Evolutionary conservation across 176 grass and related monocot genomes (phyloP).

Genomic region (Avena sativa): DNA sequence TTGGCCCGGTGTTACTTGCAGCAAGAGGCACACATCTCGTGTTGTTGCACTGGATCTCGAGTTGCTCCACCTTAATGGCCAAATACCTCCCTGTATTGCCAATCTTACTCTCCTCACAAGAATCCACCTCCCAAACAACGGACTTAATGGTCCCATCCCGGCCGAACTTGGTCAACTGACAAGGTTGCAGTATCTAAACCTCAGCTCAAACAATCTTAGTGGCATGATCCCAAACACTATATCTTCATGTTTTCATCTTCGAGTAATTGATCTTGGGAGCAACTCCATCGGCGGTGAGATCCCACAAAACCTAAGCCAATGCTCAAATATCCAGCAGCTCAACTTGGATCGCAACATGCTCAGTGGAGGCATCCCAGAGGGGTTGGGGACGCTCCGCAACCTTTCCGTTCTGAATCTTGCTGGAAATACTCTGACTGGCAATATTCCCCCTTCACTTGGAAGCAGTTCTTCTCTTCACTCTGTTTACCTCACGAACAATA

Average conservation of each 20-base stretch:
- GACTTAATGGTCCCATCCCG: no score
- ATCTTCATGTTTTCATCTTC: constrained; percentile 13
- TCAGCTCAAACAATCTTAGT: constrained; percentile 49
- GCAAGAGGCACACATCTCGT: constrained; percentile 18
- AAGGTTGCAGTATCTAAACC: constrained; percentile 41
- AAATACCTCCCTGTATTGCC: constrained; percentile 44
- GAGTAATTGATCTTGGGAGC: constrained; percentile 33
- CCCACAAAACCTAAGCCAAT: constrained; percentile 36
- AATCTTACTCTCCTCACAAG: constrained; percentile 45
- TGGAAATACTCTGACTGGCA: constrained; percentile 19
- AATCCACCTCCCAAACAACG: neutral
- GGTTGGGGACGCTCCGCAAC: constrained; percentile 22
- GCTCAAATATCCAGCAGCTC: constrained; percentile 22
- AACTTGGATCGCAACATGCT: neutral
- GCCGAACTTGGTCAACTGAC: constrained; percentile 29
- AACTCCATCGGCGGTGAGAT: constrained; percentile 41
- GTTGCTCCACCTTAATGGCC: constrained; percentile 2
- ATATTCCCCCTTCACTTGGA: constrained; percentile 33
- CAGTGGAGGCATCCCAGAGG: constrained; percentile 23
- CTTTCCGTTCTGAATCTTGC: constrained; percentile 34
- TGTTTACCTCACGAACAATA: constrained; percentile 45
- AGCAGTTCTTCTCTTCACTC: neutral
- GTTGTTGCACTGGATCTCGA: constrained; percentile 34
- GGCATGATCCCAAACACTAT: constrained; percentile 36
- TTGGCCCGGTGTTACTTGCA: constrained; percentile 52